Evolutionary conservation across 2,329 filamentous ascomycete genomes (phyloP), one percentile per base, ranked within the genome.

Genomic region (Elsinoe batatas): DNA sequence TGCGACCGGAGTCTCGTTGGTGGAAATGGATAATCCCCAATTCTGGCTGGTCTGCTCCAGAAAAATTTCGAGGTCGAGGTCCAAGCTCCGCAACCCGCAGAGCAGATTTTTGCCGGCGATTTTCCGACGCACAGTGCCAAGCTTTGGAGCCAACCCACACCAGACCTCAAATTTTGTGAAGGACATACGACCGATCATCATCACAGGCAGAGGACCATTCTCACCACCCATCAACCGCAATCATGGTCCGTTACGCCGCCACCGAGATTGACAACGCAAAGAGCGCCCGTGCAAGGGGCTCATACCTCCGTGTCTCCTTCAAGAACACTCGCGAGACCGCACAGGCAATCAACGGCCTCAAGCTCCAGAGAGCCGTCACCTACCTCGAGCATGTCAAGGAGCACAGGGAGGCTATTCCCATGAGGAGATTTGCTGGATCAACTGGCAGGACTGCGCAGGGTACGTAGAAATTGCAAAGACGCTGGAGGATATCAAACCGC

Each of bases 321-420:
- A 98, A 98, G 87, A 98, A 98, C 86, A 98, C 93, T 75, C 90
- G 93, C 73, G 94, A 98, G 83, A 96, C 91, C 67, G 93, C 94
- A 64, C 93, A 97, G 82, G 91, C 91, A 71, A 95, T 98, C 84
- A 97, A 93, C 79, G 91, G 91, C 79, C 95, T 90, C 90, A 96
- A 96, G 82, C 76, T 97, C 72, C 82, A 89, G 79, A 91, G 93
- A 73, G 93, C 93, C 71, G 79, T 96, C 68, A 84, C 85, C 74
- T 98, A 95, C 85, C 88, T 98, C 73, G 88, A 95, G 82, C 97
- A 98, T 77, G 93, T 98, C 70, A 83, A 88, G 78, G 87, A 86
- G 78, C 89, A 98, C 82, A 88, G 86, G 78, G 93, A 98, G 85
- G 91, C 90, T 65, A 87, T 98, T 69, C 91, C 93, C 72, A 94